phyloP scores from a whole-genome alignment of 1,284 basidiomycete species.

The Tilletia caries region DNA sequence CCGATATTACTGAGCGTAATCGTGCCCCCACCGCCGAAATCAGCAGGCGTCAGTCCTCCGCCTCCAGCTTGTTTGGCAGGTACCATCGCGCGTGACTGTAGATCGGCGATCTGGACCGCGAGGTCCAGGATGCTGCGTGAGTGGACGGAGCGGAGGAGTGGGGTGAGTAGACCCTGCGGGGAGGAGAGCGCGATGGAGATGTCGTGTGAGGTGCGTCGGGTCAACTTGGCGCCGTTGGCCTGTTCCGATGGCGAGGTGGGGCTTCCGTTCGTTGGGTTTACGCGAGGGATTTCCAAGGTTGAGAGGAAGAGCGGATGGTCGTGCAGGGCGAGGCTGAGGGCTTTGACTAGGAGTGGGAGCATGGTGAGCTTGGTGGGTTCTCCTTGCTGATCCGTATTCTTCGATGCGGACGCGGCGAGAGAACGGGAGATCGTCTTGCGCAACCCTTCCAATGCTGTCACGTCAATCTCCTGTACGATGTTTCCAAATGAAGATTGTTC shows the following conservation, averaged over 20 bases:
- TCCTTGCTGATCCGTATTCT: constrained; percentile 45
- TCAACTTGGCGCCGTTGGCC: constrained; percentile 21
- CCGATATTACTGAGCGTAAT: constrained; percentile 73
- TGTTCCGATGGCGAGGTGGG: background rate
- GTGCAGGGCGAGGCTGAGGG: constrained; percentile 72
- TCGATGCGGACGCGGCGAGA: constrained; percentile 60
- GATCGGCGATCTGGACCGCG: constrained; percentile 25
- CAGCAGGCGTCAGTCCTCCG: constrained; percentile 53
- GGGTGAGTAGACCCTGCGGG: constrained; percentile 77
- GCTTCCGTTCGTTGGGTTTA: background rate
- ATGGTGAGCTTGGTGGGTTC: constrained; percentile 68
- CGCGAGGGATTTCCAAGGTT: constrained; percentile 17
- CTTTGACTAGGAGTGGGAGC: constrained; percentile 81
- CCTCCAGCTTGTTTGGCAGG: constrained; percentile 20
- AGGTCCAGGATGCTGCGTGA: constrained; percentile 65
- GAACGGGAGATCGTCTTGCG: constrained; percentile 68
- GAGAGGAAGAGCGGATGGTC: constrained; percentile 74
- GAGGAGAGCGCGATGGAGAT: constrained; percentile 70
- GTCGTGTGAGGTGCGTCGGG: constrained; percentile 32
- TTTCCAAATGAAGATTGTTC: too few species aligned
- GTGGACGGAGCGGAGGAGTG: constrained; percentile 69
- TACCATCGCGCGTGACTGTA: constrained; percentile 24
- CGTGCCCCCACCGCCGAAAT: constrained; percentile 69
- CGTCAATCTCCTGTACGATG: constrained; percentile 67
- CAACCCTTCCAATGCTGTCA: constrained; percentile 71